Base-by-base conservation (phyloP, 1,139 yeast species). In the Kodamaea arcana region DNA sequence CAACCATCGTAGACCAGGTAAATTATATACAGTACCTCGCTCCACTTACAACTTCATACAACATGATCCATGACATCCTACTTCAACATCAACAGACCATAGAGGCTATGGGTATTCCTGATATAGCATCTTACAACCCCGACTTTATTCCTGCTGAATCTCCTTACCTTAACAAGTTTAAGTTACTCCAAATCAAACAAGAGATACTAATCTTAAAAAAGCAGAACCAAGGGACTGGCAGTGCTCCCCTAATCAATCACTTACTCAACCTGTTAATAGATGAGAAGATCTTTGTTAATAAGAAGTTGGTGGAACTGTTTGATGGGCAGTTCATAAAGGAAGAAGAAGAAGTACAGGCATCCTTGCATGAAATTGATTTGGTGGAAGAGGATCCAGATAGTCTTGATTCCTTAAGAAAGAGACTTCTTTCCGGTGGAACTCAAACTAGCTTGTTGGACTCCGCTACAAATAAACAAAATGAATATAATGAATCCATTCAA, bases 401-500 rank as follows among this genome's bases (percentile, higher is more conserved):
- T 32, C 41, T 60, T 30, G 30, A 44, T 4, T 46, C 54, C 3
- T 48, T 62, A 29, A 42, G 67, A 10, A 47, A 52, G 30, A 42
- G 68, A 29, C 46, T 62, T 21, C 48, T 62, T 10, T 45, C 64
- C 1, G 55, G 56, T 2, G 59, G 58, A 6, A 39, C 42, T n/a
- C 45, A 39, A 20, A 46, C 51, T 0, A 45, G 40, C 16, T 31
- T 43, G 30, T 40, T 43, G 18, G 50, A 44, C 27, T 34, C 46
- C 9, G 37, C 39, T 2, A 29, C 34, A 21, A 34, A 36, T 21
- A 33, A 42, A 25, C 37, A 41, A 16, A 66, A 66, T 43, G 57
- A 59, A 11, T 65, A 66, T 47, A 74, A 69, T 42, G 74, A 69
- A 37, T 58, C 65, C 3, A 45, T 69, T n/a, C 75, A 69, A 43